These are phyloP conservation scores for Beauveria sp. DNA, from an alignment of 2,329 filamentous ascomycete genomes.

Conservation along the genomic window DNA sequence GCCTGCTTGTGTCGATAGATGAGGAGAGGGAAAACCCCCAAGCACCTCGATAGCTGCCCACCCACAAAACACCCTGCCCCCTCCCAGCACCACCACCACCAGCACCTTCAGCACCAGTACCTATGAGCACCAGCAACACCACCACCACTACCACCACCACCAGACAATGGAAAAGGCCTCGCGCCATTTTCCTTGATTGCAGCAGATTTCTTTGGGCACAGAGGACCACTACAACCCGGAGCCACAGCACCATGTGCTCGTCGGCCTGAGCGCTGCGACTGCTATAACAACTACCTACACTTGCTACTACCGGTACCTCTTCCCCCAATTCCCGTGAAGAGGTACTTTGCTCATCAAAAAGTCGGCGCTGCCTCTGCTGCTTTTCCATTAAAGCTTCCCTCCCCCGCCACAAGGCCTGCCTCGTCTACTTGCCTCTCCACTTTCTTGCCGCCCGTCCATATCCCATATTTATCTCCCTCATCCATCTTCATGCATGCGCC, in stretches of 20 bases:
- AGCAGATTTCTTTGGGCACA: too few relatives aligned
- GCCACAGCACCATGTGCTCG: not conserved
- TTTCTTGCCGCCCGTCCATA: constrained; percentile 9
- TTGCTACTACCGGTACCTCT: not conserved
- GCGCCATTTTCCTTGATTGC: too few relatives aligned
- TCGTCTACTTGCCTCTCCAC: constrained; percentile 8
- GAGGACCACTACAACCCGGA: not conserved
- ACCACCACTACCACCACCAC: not conserved
- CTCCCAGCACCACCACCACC: too few relatives aligned
- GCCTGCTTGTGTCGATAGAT: too few relatives aligned
- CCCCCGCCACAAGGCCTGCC: constrained; percentile 9
- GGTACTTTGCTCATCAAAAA: too few relatives aligned
- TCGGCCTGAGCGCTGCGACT: not conserved
- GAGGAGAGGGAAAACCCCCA: too few relatives aligned
- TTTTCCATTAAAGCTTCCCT: not conserved
- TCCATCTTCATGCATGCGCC: constrained; percentile 10
- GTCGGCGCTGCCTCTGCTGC: not conserved
- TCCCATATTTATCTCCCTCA: constrained; percentile 4
- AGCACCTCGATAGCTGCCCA: not conserved
- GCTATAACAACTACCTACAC: too few relatives aligned
- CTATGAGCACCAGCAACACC: too few relatives aligned
- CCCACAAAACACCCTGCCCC: too few relatives aligned
- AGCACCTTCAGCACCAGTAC: too few relatives aligned
- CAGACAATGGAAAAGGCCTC: too few relatives aligned
- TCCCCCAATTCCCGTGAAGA: not conserved